Base-by-base conservation (phyloP, 2,329 filamentous ascomycete genomes). In the Tolypocladium nubicola region DNA sequence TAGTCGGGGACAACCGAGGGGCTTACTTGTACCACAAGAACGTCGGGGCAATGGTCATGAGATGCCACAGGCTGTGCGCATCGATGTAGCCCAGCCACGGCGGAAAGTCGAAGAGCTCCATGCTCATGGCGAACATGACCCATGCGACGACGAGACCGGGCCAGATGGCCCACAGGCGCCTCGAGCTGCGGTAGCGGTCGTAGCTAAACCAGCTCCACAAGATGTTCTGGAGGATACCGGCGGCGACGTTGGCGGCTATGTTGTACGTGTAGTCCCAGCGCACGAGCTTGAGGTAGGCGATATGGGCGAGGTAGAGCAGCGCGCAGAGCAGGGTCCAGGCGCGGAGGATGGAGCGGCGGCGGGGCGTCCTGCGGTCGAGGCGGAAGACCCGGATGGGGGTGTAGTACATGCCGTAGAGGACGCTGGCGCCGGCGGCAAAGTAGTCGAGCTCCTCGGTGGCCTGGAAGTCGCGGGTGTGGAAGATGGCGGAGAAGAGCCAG, bases 241-340 rank as follows among this genome's bases (percentile, higher is more conserved):
- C 83, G 3, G 81, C 84, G 23, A 99, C 89, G 67, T 97, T 99
- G 55, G 92, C 94, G 1, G 88, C 85, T 91, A 99, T 97, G 70
- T 99, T 99, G 75, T 99, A 99, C 6, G 87, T 88, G 71, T 99
- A 99, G 72, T 97, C 89, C 89, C 94, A 99, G 21, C 80, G 78
- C 78, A 92, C 89, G 64, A 90, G 83, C 67, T 87, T 90, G 56
- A 99, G 79, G 71, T 96, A 99, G 52, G 77, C 81, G 53, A 97
- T 84, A 69, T 99, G 94, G 56, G 81, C 76, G 33, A 79, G 67
- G 71, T 96, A 99, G 55, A 96, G 73, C 16, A 74, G 61, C 33
- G 83, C 70, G 69, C 94, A 99, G 9, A 89, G 63, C 14, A 79
- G 67, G 1, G 90, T 92, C 93, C 92, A 97, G 26, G 83, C 68